Conservation (phyloP, 2,329 filamentous ascomycete species). For the Grosmannia penicillata region DNA sequence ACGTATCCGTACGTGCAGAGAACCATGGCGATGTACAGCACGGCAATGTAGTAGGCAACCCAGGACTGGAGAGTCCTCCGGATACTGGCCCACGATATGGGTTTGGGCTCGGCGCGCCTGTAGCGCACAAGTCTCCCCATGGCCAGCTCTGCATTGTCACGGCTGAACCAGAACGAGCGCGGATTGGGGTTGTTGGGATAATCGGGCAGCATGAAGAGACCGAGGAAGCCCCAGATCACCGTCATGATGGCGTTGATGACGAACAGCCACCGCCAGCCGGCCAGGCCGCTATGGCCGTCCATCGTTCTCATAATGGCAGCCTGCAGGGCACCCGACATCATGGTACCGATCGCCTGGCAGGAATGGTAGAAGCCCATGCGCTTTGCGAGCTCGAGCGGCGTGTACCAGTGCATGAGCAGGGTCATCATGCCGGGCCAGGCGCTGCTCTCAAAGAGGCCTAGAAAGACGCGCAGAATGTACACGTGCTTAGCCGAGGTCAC, state of each 20-base stretch:
- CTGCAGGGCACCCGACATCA: conserved; percentile 21
- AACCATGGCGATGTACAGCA: neutral
- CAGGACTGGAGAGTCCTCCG: no score
- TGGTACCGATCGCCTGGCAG: conserved; percentile 21
- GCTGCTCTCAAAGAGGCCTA: conserved; percentile 27
- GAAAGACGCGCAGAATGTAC: conserved; percentile 31
- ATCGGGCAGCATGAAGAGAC: conserved; percentile 62
- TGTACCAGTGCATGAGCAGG: conserved; percentile 27
- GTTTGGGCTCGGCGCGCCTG: no score
- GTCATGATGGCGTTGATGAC: conserved; percentile 52
- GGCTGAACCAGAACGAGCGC: conserved; percentile 1
- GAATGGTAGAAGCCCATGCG: conserved; percentile 25
- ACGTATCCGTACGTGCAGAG: neutral
- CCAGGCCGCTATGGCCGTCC: conserved; percentile 20
- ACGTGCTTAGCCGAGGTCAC: conserved; percentile 31
- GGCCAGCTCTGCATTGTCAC: neutral
- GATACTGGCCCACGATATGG: no score
- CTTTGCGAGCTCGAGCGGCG: conserved; percentile 22
- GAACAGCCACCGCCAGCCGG: conserved; percentile 52
- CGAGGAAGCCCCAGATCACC: conserved; percentile 32
- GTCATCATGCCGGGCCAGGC: conserved; percentile 27
- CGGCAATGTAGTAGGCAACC: neutral
- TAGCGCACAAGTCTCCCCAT: neutral
- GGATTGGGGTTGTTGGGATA: conserved; percentile 35
- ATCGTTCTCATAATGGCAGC: conserved; percentile 22